Evolutionary conservation across 2,329 filamentous ascomycete genomes (phyloP).

Genomic region (Diaporthe citriasiana): DNA sequence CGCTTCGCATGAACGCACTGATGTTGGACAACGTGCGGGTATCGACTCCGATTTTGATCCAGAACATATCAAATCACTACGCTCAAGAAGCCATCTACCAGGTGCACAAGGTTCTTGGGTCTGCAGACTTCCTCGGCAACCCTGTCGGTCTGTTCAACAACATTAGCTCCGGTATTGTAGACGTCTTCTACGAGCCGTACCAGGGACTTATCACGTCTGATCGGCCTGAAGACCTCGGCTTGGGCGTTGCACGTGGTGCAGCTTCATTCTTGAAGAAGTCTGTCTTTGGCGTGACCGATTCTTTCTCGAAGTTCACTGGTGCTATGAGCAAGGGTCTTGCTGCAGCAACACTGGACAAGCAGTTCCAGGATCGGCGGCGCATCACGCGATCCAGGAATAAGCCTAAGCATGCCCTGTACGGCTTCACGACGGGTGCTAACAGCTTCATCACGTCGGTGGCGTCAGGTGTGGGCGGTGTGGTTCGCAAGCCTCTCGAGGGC

Average conservation of each 20-base stretch:
- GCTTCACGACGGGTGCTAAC: slow-evolving; percentile 94
- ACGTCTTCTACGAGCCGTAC: slow-evolving; percentile 99
- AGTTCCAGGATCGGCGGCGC: slow-evolving; percentile 95
- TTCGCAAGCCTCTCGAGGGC: slow-evolving; percentile 93
- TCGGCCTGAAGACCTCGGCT: slow-evolving; percentile 91
- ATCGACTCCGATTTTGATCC: slow-evolving; percentile 84
- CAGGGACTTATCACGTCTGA: slow-evolving; percentile 96
- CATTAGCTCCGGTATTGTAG: slow-evolving; percentile 94
- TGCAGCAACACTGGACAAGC: slow-evolving; percentile 95
- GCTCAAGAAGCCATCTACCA: slow-evolving; percentile 96
- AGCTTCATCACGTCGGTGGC: slow-evolving; percentile 93
- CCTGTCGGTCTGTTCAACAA: slow-evolving; percentile 98
- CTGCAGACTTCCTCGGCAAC: slow-evolving; percentile 97
- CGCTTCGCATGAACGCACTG: slow-evolving; percentile 91
- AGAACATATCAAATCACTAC: slow-evolving; percentile 94
- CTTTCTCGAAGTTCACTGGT: slow-evolving; percentile 97
- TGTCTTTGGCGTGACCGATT: slow-evolving; percentile 96
- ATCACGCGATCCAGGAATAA: slow-evolving; percentile 94
- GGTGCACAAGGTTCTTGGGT: slow-evolving; percentile 96
- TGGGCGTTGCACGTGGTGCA: slow-evolving; percentile 96
- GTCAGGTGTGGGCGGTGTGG: slow-evolving; percentile 92
- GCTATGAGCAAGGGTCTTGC: slow-evolving; percentile 97
- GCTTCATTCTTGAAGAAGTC: slow-evolving; percentile 99
- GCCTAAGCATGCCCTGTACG: slow-evolving; percentile 97
- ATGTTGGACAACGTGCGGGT: slow-evolving; percentile 96